phyloP scores from a whole-genome alignment of 1,139 yeast species.

The Geotrichum macrosporum region DNA sequence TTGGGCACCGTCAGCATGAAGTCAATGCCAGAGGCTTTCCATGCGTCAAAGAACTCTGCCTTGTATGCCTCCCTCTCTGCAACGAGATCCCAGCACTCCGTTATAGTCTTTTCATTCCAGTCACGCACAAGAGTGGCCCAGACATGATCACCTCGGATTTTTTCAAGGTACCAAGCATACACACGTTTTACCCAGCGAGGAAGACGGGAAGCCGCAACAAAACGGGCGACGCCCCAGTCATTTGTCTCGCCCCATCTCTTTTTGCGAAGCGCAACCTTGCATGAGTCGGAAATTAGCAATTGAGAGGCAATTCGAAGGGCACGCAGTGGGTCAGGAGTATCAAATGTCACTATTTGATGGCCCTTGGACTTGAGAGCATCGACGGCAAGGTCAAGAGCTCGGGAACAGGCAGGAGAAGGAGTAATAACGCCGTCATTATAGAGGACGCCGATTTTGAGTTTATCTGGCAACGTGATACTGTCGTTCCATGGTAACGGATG shows the following conservation, averaged over 20 bases:
- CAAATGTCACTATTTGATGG: slow-evolving; percentile 58
- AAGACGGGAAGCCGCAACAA: slow-evolving; percentile 34
- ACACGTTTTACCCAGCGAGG: slow-evolving; percentile 39
- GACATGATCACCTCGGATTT: slow-evolving; percentile 37
- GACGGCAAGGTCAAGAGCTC: slow-evolving; percentile 49
- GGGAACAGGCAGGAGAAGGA: slow-evolving; percentile 60
- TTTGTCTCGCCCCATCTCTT: slow-evolving; percentile 37
- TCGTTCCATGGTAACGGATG: slow-evolving; percentile 49
- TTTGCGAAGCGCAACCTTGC: slow-evolving; percentile 35
- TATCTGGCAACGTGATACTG: background rate
- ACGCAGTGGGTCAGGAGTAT: slow-evolving; percentile 45
- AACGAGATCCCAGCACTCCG: slow-evolving; percentile 41
- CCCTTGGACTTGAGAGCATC: slow-evolving; percentile 50
- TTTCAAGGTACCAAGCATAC: slow-evolving; percentile 39
- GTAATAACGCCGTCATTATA: slow-evolving; percentile 45
- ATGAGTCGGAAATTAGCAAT: slow-evolving; percentile 38
- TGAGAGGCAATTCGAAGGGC: slow-evolving; percentile 42
- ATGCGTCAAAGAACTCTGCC: slow-evolving; percentile 37
- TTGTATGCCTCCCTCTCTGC: slow-evolving; percentile 42
- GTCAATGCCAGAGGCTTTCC: slow-evolving; percentile 40
- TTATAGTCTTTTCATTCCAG: slow-evolving; percentile 39
- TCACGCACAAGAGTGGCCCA: slow-evolving; percentile 43
- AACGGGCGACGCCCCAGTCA: slow-evolving; percentile 40
- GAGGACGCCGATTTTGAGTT: slow-evolving; percentile 24
- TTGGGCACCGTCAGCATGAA: slow-evolving; percentile 41